A percentile compares a stretch with the other conserved stretches of the same genome.
Conservation (phyloP, 73 alveolate species). For the Paramecium pentaurelia region DNA sequence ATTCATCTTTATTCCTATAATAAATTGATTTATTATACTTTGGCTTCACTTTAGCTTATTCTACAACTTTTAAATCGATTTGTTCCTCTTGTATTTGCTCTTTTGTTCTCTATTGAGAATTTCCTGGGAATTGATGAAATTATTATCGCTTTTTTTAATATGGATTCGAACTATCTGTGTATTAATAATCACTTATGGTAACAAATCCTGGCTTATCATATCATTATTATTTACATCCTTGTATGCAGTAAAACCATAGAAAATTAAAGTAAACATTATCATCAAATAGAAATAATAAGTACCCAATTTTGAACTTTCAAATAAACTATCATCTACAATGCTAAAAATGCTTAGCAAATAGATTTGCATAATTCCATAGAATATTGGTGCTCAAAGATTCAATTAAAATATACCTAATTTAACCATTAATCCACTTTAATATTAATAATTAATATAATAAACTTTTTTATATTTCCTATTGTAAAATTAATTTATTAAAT, state of each 20-base stretch:
- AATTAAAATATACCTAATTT: not conserved
- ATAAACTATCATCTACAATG: not conserved
- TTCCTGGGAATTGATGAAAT: not conserved
- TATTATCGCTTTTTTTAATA: not conserved
- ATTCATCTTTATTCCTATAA: not conserved
- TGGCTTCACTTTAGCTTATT: not conserved
- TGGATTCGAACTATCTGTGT: conserved; percentile 1
- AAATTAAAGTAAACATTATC: not conserved
- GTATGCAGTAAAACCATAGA: not conserved
- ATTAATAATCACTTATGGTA: not conserved
- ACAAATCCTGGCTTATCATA: conserved; percentile 17
- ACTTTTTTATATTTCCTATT: no score
- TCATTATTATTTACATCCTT: not conserved
- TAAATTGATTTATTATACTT: not conserved
- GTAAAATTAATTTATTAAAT: no score
- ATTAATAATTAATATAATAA: not conserved
- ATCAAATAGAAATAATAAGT: not conserved
- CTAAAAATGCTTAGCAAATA: not conserved
- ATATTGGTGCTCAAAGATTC: not conserved
- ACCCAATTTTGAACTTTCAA: not conserved
- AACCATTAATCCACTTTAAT: not conserved
- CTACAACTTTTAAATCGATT: not conserved
- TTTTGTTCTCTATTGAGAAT: not conserved
- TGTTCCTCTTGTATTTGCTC: not conserved
- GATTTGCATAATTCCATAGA: not conserved